Evolutionary conservation across 352 stramenopile species (phyloP), one percentile per base, ranked within the genome.

Genomic region (Globisporangium canariense): DNA sequence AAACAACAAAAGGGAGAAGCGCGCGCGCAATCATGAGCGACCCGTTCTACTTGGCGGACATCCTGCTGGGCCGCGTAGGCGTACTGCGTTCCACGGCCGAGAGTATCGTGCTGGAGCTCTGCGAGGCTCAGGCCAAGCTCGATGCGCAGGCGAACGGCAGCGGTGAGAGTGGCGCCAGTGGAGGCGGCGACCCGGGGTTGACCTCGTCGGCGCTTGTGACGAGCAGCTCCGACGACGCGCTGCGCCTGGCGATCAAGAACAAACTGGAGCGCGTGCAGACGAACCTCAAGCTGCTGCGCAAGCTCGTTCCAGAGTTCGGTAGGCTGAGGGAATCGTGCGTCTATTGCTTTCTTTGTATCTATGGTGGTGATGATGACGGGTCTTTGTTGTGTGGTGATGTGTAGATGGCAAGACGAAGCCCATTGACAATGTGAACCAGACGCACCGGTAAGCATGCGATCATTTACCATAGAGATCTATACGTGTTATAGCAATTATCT

Each of bases 231-330:
- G 86, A 94, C 51, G 84, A 93, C 54, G 81, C 78, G 60, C 74
- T 91, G 57, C 86, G 83, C 11, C 69, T 91, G 25, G 71, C 83
- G 38, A 91, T 95, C 63, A 91, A 95, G 74, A 91, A 79, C 73
- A 88, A 91, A 56, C 70, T 95, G 41, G 84, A 93, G 73, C 86
- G 86, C 57, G 84, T 95, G 54, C 86, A 95, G 74, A 93, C 84
- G 18, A 95, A 95, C 66, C 71, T 95, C 47, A 90, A 91, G 68
- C 72, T 95, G 58, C 67, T 95, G 62, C 82, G 83, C 58, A 88
- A 90, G 59, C 81, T 95, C 46, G 86, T 90, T 58, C 83, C 84
- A 0, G 86, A 95, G 60, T 95, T 95, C 56, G 85, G 85, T 93
- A 46, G 11, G 77, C 80, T 3, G 11, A 28, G 14, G n/a, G 16